phyloP scores from a whole-genome alignment of 2,329 filamentous ascomycete species.

The Sporothrix humicola region DNA sequence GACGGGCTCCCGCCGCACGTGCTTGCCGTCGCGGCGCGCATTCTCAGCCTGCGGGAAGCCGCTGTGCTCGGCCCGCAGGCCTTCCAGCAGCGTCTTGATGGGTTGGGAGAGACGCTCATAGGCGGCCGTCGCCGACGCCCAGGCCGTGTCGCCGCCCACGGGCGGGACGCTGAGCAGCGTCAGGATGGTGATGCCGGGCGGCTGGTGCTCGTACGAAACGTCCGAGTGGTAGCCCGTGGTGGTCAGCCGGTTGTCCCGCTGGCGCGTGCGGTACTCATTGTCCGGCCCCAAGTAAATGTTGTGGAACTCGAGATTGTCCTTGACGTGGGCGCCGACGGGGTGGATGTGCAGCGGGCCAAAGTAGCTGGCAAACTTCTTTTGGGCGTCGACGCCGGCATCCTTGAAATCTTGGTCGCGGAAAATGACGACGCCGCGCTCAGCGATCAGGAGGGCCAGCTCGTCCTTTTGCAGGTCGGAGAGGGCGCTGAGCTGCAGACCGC shows the following conservation, averaged over 20 bases:
- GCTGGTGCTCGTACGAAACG: conserved; percentile 51
- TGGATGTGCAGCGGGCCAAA: conserved; percentile 51
- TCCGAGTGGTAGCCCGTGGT: conserved; percentile 51
- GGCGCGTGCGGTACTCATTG: conserved; percentile 50
- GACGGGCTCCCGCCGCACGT: conserved; percentile 55
- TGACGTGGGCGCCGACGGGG: conserved; percentile 51
- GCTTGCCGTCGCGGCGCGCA: conserved; percentile 44
- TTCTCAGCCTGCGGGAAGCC: conserved; percentile 49
- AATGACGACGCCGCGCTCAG: conserved; percentile 49
- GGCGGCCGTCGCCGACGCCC: conserved; percentile 48
- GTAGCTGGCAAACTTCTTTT: conserved; percentile 49
- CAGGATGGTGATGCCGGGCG: conserved; percentile 51
- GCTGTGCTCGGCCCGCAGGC: conserved; percentile 49
- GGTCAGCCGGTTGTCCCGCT: conserved; percentile 46
- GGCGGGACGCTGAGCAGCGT: conserved; percentile 44
- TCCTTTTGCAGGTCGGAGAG: conserved; percentile 50
- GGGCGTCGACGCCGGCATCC: conserved; percentile 47
- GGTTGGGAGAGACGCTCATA: conserved; percentile 48
- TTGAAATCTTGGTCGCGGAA: conserved; percentile 48
- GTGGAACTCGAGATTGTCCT: conserved; percentile 52
- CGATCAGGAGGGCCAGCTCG: conserved; percentile 51
- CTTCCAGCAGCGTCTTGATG: conserved; percentile 47
- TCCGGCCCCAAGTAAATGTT: conserved; percentile 55
- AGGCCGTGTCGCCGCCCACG: conserved; percentile 49
- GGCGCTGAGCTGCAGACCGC: conserved; percentile 49